Evolutionary conservation across 2,329 filamentous ascomycete species (phyloP).

Genomic region (Proliferodiscus dingleyae): DNA sequence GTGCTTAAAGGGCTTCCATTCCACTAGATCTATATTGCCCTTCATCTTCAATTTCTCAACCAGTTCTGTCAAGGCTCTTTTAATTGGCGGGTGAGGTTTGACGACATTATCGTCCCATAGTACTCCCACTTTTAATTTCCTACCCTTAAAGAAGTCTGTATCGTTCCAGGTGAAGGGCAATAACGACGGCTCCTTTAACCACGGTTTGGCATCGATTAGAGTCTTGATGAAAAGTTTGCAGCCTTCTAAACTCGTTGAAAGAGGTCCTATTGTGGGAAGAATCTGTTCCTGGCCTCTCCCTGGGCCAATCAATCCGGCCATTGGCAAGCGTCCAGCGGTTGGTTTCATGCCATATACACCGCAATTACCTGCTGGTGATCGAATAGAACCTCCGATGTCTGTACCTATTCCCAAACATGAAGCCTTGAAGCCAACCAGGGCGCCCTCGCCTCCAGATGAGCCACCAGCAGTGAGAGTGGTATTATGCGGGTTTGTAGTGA

Average conservation of each 20-base stretch:
- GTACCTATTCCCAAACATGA: constrained; percentile 16
- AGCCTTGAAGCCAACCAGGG: constrained; percentile 16
- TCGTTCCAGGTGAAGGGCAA: constrained; percentile 13
- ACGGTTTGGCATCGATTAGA: constrained; percentile 37
- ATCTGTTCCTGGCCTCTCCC: constrained; percentile 27
- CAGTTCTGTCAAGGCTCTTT: constrained; percentile 47
- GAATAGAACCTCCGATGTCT: constrained; percentile 18
- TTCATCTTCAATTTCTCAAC: constrained; percentile 39
- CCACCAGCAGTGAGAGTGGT: constrained; percentile 74
- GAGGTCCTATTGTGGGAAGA: constrained; percentile 37
- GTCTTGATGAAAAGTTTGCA: constrained; percentile 37
- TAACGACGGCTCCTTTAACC: constrained; percentile 22
- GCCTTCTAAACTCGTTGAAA: constrained; percentile 37
- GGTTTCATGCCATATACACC: constrained; percentile 39
- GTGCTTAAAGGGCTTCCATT: not conserved
- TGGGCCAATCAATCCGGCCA: constrained; percentile 2
- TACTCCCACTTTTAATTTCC: constrained; percentile 51
- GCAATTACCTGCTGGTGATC: constrained; percentile 37
- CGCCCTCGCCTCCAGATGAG: constrained; percentile 50
- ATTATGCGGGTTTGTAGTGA: constrained; percentile 74
- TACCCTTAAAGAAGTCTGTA: constrained; percentile 28
- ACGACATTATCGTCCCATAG: constrained; percentile 39
- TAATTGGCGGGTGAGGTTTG: constrained; percentile 1
- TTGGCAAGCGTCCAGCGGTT: constrained; percentile 8
- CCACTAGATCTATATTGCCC: constrained; percentile 44